phyloP scores from a whole-genome alignment of 129 eudicot species.

The Erigeron canadensis region DNA sequence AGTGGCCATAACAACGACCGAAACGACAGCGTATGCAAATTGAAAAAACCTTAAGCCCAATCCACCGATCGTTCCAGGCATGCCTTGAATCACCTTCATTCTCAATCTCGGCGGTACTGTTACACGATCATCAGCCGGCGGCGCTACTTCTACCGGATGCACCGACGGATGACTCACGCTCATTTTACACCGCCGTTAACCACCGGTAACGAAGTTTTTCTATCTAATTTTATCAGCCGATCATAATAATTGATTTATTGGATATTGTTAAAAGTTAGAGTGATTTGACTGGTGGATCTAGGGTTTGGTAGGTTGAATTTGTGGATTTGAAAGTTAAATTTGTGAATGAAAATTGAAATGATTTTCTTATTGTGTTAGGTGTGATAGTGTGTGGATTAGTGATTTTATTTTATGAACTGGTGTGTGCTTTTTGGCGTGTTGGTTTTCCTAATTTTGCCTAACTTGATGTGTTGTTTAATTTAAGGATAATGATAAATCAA shows the following conservation, averaged over 20 bases:
- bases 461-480: no score
- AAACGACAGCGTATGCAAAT: conserved; percentile 60
- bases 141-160: conserved; percentile 67
- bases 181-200: conserved; percentile 39
- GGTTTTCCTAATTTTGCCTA: conserved; percentile 10
- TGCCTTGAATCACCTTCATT: conserved; percentile 80
- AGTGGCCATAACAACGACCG: conserved; percentile 71
- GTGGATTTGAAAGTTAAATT: conserved; percentile 11
- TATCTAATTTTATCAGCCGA: conserved; percentile 19
- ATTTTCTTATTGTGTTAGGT: no score
- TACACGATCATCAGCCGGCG: conserved; percentile 56
- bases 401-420: conserved; percentile 23
- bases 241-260: conserved; percentile 25
- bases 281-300: conserved; percentile 31
- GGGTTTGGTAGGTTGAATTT: conserved; percentile 18
- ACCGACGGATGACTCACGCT: conserved; percentile 69
- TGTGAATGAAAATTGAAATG: not conserved
- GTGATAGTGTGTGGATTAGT: not conserved
- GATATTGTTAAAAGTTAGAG: not conserved
- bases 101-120: conserved; percentile 47
- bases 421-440: not conserved
- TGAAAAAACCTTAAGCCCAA: conserved; percentile 56
- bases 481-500: no score
- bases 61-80: conserved; percentile 85
- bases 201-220: conserved; percentile 30